Conservation (phyloP, 1,284 basidiomycete species). For the Malassezia dermatis region DNA sequence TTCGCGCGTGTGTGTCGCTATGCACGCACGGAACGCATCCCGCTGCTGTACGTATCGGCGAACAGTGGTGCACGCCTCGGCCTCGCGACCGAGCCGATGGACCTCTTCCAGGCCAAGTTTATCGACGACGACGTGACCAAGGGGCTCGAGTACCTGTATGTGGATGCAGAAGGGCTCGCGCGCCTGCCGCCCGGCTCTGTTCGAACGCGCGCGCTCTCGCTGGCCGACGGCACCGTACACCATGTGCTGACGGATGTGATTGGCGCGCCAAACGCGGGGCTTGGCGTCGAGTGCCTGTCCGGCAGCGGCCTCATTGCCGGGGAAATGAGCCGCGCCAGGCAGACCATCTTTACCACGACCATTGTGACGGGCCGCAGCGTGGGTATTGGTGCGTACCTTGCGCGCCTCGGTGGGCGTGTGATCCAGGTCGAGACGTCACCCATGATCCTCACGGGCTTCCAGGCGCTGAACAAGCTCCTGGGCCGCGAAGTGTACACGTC, state of each 20-base stretch:
- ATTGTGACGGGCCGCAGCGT: constrained; percentile 96
- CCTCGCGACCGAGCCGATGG: constrained; percentile 80
- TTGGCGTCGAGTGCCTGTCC: constrained; percentile 93
- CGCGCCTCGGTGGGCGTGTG: constrained; percentile 91
- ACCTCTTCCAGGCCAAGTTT: constrained; percentile 86
- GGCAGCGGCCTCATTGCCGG: constrained; percentile 98
- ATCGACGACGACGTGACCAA: constrained; percentile 75
- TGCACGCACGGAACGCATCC: constrained; percentile 74
- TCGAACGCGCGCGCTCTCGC: constrained; percentile 59
- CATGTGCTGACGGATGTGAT: constrained; percentile 95
- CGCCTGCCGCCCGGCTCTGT: constrained; percentile 58
- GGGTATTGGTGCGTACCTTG: constrained; percentile 97
- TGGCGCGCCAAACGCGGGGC: constrained; percentile 75
- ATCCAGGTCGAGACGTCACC: constrained; percentile 99
- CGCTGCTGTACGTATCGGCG: constrained; percentile 92
- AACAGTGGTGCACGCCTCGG: constrained; percentile 97
- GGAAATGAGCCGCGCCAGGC: constrained; percentile 93
- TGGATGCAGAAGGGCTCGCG: constrained; percentile 54
- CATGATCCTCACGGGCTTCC: constrained; percentile 94
- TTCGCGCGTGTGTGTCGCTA: constrained; percentile 91
- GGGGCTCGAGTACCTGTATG: constrained; percentile 91
- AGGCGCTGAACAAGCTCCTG: constrained; percentile 95
- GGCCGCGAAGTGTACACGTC: constrained; percentile 98
- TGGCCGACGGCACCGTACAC: constrained; percentile 68
- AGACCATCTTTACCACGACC: constrained; percentile 98